Conservation (phyloP, 2,329 filamentous ascomycete species). For the Xylariaceae sp. region DNA sequence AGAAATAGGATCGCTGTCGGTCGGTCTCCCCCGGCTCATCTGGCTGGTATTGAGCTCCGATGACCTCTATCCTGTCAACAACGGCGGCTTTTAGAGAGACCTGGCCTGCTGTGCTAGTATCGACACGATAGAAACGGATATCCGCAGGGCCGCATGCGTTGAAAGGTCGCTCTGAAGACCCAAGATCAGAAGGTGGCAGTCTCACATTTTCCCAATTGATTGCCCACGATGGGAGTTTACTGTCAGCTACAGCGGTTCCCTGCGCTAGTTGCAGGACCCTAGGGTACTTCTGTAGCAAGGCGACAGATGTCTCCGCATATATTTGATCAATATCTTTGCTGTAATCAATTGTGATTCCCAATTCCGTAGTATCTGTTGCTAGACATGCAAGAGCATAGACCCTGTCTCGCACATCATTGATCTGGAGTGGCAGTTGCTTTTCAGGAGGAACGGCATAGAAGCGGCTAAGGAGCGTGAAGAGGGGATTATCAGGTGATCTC, state of each 20-base stretch:
- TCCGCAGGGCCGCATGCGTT: constrained; percentile 32
- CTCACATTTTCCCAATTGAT: constrained; percentile 30
- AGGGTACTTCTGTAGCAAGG: constrained; percentile 21
- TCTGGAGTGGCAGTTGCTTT: not conserved
- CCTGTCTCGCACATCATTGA: constrained; percentile 22
- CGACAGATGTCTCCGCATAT: constrained; percentile 25
- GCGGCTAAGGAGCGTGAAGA: constrained; percentile 27
- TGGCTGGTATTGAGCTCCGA: constrained; percentile 18
- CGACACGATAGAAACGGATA: constrained; percentile 28
- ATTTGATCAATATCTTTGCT: constrained; percentile 13
- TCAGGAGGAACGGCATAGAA: constrained; percentile 12
- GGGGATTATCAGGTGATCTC: constrained; percentile 21
- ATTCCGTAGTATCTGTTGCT: constrained; percentile 18
- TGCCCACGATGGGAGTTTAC: constrained; percentile 25
- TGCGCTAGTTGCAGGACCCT: constrained; percentile 21
- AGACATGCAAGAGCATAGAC: constrained; percentile 27
- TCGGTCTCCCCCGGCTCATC: not conserved
- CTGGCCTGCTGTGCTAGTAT: constrained; percentile 1
- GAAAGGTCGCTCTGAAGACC: constrained; percentile 15
- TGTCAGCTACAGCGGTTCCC: constrained; percentile 1
- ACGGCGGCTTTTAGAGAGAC: constrained; percentile 26
- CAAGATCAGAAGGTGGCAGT: constrained; percentile 18
- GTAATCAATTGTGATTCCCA: constrained; percentile 23
- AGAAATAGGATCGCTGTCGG: constrained; percentile 17
- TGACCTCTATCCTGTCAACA: constrained; percentile 21